Conservation (phyloP, 345 rosid species). For the Microthlaspi erraticum region DNA sequence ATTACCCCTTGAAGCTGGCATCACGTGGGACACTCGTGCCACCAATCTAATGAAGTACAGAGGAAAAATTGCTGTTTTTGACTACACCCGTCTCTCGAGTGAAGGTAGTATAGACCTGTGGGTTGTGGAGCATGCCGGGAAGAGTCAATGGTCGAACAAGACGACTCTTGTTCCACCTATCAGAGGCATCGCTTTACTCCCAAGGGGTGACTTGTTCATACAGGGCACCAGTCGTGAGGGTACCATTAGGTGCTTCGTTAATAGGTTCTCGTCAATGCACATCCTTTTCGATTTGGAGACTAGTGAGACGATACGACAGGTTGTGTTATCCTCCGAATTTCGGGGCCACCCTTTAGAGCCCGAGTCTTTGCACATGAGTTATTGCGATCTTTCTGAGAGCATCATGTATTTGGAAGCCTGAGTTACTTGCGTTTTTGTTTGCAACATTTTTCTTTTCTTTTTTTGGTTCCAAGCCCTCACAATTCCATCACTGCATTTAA, state of each 20-base stretch:
- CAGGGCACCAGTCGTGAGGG: slow-evolving; percentile 8
- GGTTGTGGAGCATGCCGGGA: slow-evolving; percentile 2
- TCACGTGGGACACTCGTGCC: not conserved
- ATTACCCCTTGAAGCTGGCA: not conserved
- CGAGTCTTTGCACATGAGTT: slow-evolving; percentile 15
- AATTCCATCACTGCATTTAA: no score
- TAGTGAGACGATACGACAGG: not conserved
- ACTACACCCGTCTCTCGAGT: not conserved
- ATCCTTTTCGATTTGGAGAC: not conserved
- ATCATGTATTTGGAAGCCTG: slow-evolving; percentile 17
- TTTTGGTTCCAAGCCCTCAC: no score
- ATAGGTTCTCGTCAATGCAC: not conserved
- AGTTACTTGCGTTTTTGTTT: not conserved
- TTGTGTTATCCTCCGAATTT: not conserved
- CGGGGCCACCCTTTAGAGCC: not conserved
- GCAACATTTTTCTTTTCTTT: no score
- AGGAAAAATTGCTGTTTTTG: not conserved
- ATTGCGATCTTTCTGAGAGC: slow-evolving; percentile 13
- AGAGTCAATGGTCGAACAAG: slow-evolving; percentile 25
- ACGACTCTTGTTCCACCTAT: slow-evolving; percentile 12
- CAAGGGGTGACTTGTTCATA: not conserved
- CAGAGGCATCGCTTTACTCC: not conserved
- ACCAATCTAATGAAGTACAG: not conserved
- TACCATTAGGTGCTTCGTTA: not conserved
- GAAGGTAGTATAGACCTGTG: not conserved